Base-by-base conservation (phyloP, 2,329 filamentous ascomycete genomes). In the Calonectria pauciramosa region DNA sequence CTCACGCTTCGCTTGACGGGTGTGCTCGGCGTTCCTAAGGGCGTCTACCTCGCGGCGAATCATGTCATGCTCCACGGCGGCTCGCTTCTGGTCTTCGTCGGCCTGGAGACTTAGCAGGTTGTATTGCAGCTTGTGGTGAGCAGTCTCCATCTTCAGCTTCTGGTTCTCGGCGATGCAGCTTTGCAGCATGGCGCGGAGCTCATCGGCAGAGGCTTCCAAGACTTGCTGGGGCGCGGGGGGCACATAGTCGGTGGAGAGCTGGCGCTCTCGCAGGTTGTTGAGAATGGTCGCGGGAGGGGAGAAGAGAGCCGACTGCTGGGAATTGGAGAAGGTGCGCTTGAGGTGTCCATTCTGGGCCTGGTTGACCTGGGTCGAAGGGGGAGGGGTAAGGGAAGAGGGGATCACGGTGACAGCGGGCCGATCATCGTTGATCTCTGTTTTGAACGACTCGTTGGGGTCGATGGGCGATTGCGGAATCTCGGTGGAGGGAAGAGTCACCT, bases 61-160 rank as follows among this genome's bases (percentile, higher is more conserved):
- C 91, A 98, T 96, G 77, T 97, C 94, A 80, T 98, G 94, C 85
- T 98, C 96, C 7, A 98, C 96, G 44, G 93, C 94, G 78, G 96
- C 95, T 32, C 96, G 93, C 85, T 97, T 96, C 13, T 95, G 91
- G 36, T 96, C 94, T 79, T 98, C 95, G 64, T 94, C 93, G 70
- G 94, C 96, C 82, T 98, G 95, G 77, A 98, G 93, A 67, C 91
- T 93, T 34, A 98, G 90, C 82, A 98, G 90, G 80, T 94, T 96
- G 82, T 96, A 94, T 84, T 98, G 96, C 70, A 99, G 88, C 86
- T 97, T 97, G 87, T 97, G 94, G 83, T 98, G 96, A 38, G 96
- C 94, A 20, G 94, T 93, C 73, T 96, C 94, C 88, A 96, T 96
- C 81, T 97, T 95, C 64, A 93, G 85, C 79, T 88, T 89, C 59